Conservation (phyloP, 495 filamentous ascomycete species). For the Lophium mytilinum region DNA sequence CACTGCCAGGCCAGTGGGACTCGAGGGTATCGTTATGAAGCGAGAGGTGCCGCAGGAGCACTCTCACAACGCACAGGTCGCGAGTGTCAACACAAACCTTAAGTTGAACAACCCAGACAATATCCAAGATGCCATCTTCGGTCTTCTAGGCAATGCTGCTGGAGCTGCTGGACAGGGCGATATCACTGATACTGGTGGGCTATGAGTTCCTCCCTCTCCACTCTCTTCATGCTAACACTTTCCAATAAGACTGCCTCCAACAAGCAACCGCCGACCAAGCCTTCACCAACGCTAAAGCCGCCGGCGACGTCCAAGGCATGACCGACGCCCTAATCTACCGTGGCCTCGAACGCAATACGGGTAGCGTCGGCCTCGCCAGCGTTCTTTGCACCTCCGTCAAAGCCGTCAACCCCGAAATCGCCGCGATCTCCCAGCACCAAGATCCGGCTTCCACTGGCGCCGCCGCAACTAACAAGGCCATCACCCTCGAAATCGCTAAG, state of each 20-base stretch:
- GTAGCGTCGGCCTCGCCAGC: slow-evolving; percentile 45
- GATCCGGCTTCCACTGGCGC: slow-evolving; percentile 49
- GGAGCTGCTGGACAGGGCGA: slow-evolving; percentile 48
- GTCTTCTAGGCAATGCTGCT: slow-evolving; percentile 53
- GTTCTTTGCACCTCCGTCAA: slow-evolving; percentile 43
- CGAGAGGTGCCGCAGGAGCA: slow-evolving; percentile 56
- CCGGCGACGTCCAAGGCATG: slow-evolving; percentile 48
- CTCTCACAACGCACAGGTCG: slow-evolving; percentile 51
- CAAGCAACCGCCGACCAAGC: slow-evolving; percentile 61
- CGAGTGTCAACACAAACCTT: slow-evolving; percentile 39
- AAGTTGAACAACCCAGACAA: slow-evolving; percentile 52
- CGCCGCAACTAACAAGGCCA: slow-evolving; percentile 44
- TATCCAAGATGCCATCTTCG: slow-evolving; percentile 54
- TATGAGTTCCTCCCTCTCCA: neutral
- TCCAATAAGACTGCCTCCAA: slow-evolving; percentile 50
- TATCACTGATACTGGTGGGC: slow-evolving; percentile 40
- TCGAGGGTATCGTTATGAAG: slow-evolving; percentile 22
- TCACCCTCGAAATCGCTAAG: slow-evolving; percentile 46
- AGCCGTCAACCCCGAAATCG: slow-evolving; percentile 27
- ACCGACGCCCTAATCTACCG: slow-evolving; percentile 52
- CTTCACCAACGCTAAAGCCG: slow-evolving; percentile 61
- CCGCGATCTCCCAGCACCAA: slow-evolving; percentile 24
- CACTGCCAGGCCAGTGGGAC: slow-evolving; percentile 1
- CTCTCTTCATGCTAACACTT: neutral
- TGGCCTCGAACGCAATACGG: slow-evolving; percentile 57